These are phyloP conservation scores for Bryoglossum gracile DNA, from an alignment of 495 filamentous ascomycete species.

Conservation along the genomic window DNA sequence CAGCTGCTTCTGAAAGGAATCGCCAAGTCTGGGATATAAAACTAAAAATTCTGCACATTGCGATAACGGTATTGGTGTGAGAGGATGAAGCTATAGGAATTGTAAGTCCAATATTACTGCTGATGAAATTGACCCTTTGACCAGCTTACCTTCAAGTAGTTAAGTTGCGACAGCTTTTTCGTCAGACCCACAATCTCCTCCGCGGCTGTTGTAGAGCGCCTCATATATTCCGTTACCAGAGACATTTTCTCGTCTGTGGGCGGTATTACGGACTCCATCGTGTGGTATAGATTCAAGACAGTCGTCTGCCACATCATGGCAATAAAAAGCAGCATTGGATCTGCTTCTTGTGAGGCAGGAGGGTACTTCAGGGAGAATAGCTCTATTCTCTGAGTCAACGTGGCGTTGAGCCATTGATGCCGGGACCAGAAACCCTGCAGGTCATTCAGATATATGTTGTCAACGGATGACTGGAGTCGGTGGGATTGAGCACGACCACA, in stretches of 20 bases:
- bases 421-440: slow-evolving; percentile 37
- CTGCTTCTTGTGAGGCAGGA: slow-evolving; percentile 29
- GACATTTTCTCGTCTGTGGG: neutral
- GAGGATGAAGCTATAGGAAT: too few relatives aligned
- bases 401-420: slow-evolving; percentile 42
- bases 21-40: too few relatives aligned
- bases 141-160: slow-evolving; percentile 1
- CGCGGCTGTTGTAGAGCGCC: neutral
- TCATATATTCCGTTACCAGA: neutral
- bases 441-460: slow-evolving; percentile 19
- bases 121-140: too few relatives aligned
- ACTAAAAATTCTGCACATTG: too few relatives aligned
- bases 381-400: slow-evolving; percentile 33
- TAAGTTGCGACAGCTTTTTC: neutral
- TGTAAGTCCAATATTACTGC: too few relatives aligned
- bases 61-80: too few relatives aligned
- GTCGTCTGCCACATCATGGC: neutral
- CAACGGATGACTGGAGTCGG: neutral
- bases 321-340: slow-evolving; percentile 34
- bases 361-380: slow-evolving; percentile 30
- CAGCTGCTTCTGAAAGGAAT: too few relatives aligned
- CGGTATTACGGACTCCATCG: neutral
- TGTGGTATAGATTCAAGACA: neutral
- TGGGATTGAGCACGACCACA: neutral
- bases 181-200: neutral